These are phyloP conservation scores for Pseudozyma sp. DNA, from an alignment of 1,284 basidiomycete species.

Conservation along the genomic window DNA sequence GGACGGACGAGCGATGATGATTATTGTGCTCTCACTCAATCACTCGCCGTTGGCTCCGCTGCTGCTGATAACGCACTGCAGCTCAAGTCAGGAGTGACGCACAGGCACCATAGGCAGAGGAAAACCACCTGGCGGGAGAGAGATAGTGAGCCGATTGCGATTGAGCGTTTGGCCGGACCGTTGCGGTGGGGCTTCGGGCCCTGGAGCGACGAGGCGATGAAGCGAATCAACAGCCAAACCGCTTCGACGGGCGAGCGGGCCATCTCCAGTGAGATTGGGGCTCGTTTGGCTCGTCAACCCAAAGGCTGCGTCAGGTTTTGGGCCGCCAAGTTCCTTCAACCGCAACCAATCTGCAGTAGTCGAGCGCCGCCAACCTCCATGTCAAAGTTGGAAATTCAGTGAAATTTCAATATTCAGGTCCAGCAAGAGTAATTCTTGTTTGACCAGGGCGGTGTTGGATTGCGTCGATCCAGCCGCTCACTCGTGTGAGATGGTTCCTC, in stretches of 20 bases:
- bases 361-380: too few species aligned
- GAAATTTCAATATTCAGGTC: too few species aligned
- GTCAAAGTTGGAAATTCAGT: not conserved
- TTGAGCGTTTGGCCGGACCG: slow-evolving; percentile 8
- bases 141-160: slow-evolving; percentile 11
- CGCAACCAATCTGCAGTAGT: too few species aligned
- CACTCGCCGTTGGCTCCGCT: not conserved
- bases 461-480: too few species aligned
- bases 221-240: not conserved
- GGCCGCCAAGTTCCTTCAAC: too few species aligned
- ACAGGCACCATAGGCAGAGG: not conserved
- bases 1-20: slow-evolving; percentile 16
- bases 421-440: too few species aligned
- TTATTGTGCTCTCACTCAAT: not conserved
- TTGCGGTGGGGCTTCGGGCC: not conserved
- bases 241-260: not conserved
- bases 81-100: not conserved
- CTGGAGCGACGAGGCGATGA: slow-evolving; percentile 1
- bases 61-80: slow-evolving; percentile 32
- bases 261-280: not conserved
- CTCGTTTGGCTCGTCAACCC: too few species aligned
- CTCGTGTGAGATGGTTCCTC: not conserved
- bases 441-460: too few species aligned
- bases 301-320: too few species aligned
- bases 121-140: not conserved